Evolutionary conservation across 805 yeast genomes (phyloP).

Genomic region (Metschnikowia chrysomelidarum): DNA sequence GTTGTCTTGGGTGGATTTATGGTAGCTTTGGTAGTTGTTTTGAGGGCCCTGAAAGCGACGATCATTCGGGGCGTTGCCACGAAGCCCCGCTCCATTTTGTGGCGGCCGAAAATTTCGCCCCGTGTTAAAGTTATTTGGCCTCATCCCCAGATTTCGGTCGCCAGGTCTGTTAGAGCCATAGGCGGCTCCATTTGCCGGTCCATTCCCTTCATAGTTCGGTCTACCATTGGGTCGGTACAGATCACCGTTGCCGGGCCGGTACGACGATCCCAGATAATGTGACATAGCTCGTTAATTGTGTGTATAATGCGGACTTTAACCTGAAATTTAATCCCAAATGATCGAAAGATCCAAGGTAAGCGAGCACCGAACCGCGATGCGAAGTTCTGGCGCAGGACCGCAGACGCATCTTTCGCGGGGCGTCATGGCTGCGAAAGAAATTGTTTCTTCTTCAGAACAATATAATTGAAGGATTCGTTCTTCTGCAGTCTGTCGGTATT

Average conservation of each 20-base stretch:
- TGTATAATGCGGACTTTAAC: too few relatives aligned
- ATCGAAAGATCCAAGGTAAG: too few relatives aligned
- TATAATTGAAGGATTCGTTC: too few relatives aligned
- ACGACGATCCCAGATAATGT: constrained; percentile 14
- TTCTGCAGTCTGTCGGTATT: too few relatives aligned
- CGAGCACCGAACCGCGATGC: too few relatives aligned
- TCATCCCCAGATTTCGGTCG: constrained; percentile 4
- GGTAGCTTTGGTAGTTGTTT: constrained; percentile 1
- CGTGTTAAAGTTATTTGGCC: constrained; percentile 4
- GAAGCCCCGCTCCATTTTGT: constrained; percentile 6
- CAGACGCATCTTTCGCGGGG: too few relatives aligned
- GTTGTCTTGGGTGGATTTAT: not conserved
- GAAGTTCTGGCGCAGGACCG: too few relatives aligned
- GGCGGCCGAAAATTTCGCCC: too few relatives aligned
- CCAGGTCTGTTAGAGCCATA: constrained; percentile 6
- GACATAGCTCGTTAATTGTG: too few relatives aligned
- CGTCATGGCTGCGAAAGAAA: too few relatives aligned
- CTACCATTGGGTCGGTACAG: constrained; percentile 19
- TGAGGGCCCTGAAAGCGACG: constrained; percentile 5
- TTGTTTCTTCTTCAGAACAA: too few relatives aligned
- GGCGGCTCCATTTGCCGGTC: not conserved
- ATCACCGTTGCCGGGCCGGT: constrained; percentile 17
- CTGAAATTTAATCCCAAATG: too few relatives aligned
- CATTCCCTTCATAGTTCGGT: constrained; percentile 1
- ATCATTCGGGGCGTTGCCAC: constrained; percentile 4